Percentiles rank a stretch among this genome's conserved stretches.
These are phyloP conservation scores for Chamaenerion angustifolium DNA, from an alignment of 345 rosid genomes.

Conservation along the genomic window DNA sequence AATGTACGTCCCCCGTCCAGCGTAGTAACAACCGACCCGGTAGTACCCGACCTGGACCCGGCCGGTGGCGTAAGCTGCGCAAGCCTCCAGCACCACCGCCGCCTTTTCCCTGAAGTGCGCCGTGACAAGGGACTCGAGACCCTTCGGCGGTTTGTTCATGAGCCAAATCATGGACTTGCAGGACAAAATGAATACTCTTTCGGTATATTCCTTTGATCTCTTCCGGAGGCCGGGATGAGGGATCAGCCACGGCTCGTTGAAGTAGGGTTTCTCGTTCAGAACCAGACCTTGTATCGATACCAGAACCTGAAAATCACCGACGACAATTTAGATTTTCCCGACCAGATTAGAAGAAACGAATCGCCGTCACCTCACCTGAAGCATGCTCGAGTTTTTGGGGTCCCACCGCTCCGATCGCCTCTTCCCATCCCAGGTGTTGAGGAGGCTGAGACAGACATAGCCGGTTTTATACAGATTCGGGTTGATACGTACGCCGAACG, in stretches of 20 bases:
- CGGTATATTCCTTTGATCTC: constrained; percentile 20
- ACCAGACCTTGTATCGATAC: constrained; percentile 50
- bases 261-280: constrained; percentile 38
- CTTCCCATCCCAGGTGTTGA: constrained; percentile 40
- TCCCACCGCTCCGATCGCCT: constrained; percentile 32
- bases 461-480: constrained; percentile 42
- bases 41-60: constrained; percentile 22
- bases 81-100: constrained; percentile 20
- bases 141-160: constrained; percentile 24
- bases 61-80: constrained; percentile 21
- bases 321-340: neutral
- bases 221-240: constrained; percentile 10
- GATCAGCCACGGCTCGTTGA: constrained; percentile 31
- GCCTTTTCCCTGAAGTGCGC: constrained; percentile 28
- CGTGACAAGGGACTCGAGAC: constrained; percentile 25
- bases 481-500: constrained; percentile 40
- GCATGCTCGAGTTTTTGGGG: constrained; percentile 26
- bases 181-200: constrained; percentile 20
- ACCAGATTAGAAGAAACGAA: neutral
- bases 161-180: constrained; percentile 24
- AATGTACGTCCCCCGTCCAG: neutral
- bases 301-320: constrained; percentile 8
- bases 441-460: constrained; percentile 35
- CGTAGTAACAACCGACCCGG: constrained; percentile 1
- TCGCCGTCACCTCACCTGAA: constrained; percentile 22